Base-by-base conservation (phyloP, 345 rosid species). In the Toxicodendron radicans region DNA sequence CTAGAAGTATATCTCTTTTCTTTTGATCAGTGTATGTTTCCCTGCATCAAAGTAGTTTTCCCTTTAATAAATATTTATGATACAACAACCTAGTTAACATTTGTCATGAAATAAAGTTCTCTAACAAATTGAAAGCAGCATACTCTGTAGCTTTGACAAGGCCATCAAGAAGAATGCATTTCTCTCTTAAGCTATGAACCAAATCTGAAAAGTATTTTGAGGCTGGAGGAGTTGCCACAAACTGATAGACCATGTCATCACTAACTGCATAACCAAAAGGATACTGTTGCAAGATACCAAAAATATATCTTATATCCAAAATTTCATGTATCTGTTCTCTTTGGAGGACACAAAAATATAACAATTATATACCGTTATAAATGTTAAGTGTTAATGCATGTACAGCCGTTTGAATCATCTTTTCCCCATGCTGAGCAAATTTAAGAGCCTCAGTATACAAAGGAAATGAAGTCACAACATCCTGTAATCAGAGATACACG, bases 391-490 rank as follows among this genome's bases (percentile, higher is more conserved):
- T 83, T 73, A 90, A 83, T 77, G 92, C 95, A 62, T 86, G 92
- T 71, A 90, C 85, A 81, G 91, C 95, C 57, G 88, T 85, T 83
- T 84, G 92, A 67, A 90, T 88, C 95, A 90, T 90, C 85, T 86
- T 90, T 83, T 88, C 95, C 74, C 86, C 85, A 75, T 84, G 86
- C 65, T 80, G 84, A 66, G 88, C 81, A 87, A 90, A 88, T 83
- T 88, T 90, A 72, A 88, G 87, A 58, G 92, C 89, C 73, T 84
- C 92, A 64, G 71, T 81, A 53, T 88, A 90, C 66, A 87, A 33
- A 24, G 89, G 92, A 77, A 90, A 90, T 61, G 92, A 86, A 53
- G 86, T 76, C 43, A 85, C 91, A 73, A 35, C 70, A 75, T 88
- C 92, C 95, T 88, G 82, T 30, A 68, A 75, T 21, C 21, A 65